A percentile compares a stretch with the other conserved stretches of the same genome.
These are phyloP conservation scores for Globisporangium nodosum DNA, from an alignment of 352 stramenopile genomes.

Conservation along the genomic window DNA sequence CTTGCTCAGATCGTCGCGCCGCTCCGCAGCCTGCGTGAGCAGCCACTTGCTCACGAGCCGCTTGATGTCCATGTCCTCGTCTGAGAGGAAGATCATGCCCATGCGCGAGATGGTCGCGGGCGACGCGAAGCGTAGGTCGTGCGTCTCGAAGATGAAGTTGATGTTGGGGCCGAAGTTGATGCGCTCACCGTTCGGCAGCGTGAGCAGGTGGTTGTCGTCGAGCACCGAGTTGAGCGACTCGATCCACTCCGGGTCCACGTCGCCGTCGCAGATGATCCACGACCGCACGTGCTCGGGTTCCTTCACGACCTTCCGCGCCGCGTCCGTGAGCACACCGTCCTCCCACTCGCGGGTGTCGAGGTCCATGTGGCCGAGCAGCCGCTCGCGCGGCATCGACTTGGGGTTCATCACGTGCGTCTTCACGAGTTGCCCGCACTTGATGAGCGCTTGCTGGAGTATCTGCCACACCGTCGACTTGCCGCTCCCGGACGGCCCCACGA, in stretches of 20 bases:
- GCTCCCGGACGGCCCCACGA: constrained; percentile 90
- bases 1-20: constrained; percentile 46
- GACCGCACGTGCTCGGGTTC: constrained; percentile 84
- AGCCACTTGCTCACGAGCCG: constrained; percentile 82
- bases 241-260: constrained; percentile 97
- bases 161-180: constrained; percentile 95
- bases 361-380: constrained; percentile 92
- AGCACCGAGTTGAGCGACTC: constrained; percentile 95
- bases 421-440: constrained; percentile 79
- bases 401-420: constrained; percentile 96
- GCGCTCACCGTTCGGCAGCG: constrained; percentile 93
- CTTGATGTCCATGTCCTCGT: constrained; percentile 86
- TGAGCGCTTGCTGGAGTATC: constrained; percentile 86
- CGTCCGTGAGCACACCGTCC: constrained; percentile 93
- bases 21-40: constrained; percentile 42
- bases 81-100: constrained; percentile 96
- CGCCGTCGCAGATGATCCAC: constrained; percentile 95
- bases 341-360: constrained; percentile 93
- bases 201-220: constrained; percentile 96
- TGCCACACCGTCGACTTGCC: constrained; percentile 95
- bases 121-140: constrained; percentile 92
- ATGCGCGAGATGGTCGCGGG: constrained; percentile 95
- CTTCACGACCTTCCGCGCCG: constrained; percentile 88
- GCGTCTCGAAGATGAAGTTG: constrained; percentile 97
- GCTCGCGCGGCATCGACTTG: constrained; percentile 92